These are phyloP conservation scores for Lumnitzera littorea DNA, from an alignment of 345 rosid genomes.

Conservation along the genomic window DNA sequence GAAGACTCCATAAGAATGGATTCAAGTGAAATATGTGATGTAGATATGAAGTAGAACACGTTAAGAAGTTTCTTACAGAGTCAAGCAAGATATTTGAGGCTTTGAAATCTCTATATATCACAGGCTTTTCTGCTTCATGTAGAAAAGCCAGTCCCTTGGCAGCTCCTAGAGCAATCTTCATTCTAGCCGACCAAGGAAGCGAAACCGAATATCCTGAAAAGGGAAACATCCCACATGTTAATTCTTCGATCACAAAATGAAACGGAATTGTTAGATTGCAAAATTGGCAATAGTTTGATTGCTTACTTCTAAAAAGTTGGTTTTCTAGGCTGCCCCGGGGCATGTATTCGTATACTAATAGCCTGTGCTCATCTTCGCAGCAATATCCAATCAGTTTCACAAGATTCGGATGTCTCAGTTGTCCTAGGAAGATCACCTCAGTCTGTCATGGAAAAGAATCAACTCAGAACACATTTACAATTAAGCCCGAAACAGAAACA, in stretches of 20 bases:
- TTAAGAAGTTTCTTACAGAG: conserved; percentile 40
- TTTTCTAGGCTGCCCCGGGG: conserved; percentile 92
- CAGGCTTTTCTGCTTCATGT: conserved; percentile 83
- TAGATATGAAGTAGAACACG: too few species aligned
- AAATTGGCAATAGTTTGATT: neutral
- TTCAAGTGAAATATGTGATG: neutral
- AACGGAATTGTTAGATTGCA: too few species aligned
- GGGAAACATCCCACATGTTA: neutral
- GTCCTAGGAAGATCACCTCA: conserved; percentile 80
- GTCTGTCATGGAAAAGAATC: conserved; percentile 31
- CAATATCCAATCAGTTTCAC: conserved; percentile 88
- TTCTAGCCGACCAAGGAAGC: conserved; percentile 78
- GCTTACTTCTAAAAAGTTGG: conserved; percentile 77
- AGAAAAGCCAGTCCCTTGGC: conserved; percentile 90
- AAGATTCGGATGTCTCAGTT: conserved; percentile 66
- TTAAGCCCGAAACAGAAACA: neutral
- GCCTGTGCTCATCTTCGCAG: conserved; percentile 82
- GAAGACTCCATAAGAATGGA: neutral
- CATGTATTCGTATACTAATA: conserved; percentile 83
- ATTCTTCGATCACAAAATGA: neutral
- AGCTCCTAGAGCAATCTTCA: conserved; percentile 92
- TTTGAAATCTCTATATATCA: conserved; percentile 83
- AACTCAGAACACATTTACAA: neutral
- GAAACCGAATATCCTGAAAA: conserved; percentile 65
- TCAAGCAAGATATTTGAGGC: conserved; percentile 82